Evolutionary conservation across 2,329 filamentous ascomycete species (phyloP), one percentile per base, ranked within the genome.

Genomic region (Diaporthe vaccinii): DNA sequence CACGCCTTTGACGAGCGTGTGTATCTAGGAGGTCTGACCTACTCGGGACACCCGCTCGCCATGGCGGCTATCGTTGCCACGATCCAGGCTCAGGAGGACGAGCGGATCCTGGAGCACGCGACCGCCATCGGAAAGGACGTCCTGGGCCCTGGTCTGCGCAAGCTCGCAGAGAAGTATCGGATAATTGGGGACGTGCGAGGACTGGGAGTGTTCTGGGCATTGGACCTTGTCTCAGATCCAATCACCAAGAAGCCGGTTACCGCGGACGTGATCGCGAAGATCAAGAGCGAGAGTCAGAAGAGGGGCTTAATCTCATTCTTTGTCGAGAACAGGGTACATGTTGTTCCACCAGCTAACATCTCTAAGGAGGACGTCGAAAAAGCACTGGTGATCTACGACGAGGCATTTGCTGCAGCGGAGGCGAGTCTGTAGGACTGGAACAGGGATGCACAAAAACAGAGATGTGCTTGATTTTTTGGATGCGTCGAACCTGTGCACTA

Each of bases 31-130:
- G 75, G 75, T 0, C 73, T 76, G 44, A 76, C 75, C 20, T 76
- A 76, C 49, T 76, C 75, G 4, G 75, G 75, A 22, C 75, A 76
- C 17, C 75, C 75, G 39, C 75, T 76, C 4, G 75, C 75, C 57
- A 76, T 76, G 75, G 75, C 75, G 4, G 75, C 75, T 12, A 76
- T 76, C 20, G 75, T 76, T 22, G 75, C 75, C 22, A 76, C 75
- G 1, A 49, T 76, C 57, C 51, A 75, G 62, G 73, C 75, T 2
- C 74, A 76, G 39, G 73, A 76, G 49, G 73, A 76, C 17, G 75
- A 76, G 49, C 17, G 69, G n/a, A 67, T 76, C 17, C 53, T 55
- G 4, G 62, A 75, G 31, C 53, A 76, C 22, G 75, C 75, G 15
- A 53, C 75, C 28, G 46, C 44, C 0, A 75, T 76, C 10, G 75